Percentiles rank a stretch among this genome's conserved stretches.
These are phyloP conservation scores for Perilla frutescens DNA, from an alignment of 257 asterid genomes.

Conservation along the genomic window DNA sequence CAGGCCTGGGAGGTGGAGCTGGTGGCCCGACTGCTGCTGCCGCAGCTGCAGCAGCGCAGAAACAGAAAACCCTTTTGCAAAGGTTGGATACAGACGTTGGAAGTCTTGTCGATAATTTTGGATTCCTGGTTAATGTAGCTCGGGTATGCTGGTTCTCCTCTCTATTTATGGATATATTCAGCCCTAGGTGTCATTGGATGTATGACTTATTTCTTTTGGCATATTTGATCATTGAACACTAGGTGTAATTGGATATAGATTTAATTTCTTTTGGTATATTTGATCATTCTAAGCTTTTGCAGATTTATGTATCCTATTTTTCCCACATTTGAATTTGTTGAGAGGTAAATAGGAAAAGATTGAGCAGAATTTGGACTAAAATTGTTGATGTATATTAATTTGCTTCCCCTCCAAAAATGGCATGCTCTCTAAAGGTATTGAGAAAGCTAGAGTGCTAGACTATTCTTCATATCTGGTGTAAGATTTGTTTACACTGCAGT, in stretches of 20 bases:
- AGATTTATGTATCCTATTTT: not conserved
- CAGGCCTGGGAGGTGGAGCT: slow-evolving; percentile 45
- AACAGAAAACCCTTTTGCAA: slow-evolving; percentile 79
- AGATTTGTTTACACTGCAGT: not conserved
- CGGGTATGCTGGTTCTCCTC: slow-evolving; percentile 51
- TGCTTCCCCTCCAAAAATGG: not conserved
- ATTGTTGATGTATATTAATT: not conserved
- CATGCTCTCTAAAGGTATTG: not conserved
- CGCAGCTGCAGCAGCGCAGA: slow-evolving; percentile 80
- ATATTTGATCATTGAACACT: not conserved
- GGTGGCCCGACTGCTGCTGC: slow-evolving; percentile 73
- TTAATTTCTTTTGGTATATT: not conserved
- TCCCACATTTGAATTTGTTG: not conserved
- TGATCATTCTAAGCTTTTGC: not conserved
- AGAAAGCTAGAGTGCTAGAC: not conserved
- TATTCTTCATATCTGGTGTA: not conserved
- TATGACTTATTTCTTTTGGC: not conserved
- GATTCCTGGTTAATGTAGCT: slow-evolving; percentile 75
- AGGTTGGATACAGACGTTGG: slow-evolving; percentile 85
- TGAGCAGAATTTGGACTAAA: not conserved
- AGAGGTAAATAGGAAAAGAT: not conserved
- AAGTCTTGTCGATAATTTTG: slow-evolving; percentile 81
- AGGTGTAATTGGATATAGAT: not conserved
- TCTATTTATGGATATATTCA: not conserved
- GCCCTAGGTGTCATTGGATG: not conserved